Base-by-base conservation (phyloP, 345 rosid species). In the Euphorbia lathyris region DNA sequence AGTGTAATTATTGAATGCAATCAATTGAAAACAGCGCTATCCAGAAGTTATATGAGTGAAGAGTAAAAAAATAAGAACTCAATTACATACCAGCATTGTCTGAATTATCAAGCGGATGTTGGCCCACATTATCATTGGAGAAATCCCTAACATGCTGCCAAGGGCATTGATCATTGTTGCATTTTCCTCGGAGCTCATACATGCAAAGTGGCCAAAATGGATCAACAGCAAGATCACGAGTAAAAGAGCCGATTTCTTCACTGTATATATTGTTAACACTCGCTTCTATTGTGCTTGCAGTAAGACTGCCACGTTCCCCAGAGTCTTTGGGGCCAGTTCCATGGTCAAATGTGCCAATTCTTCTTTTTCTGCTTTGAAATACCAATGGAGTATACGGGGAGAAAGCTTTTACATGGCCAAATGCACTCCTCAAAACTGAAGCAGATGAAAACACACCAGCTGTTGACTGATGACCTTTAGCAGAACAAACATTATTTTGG, bases 111-210 rank as follows among this genome's bases (percentile, higher is more conserved):
- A 71, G 79, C 68, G 67, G 79, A 76, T 69, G 68, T 73, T 25
- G 78, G 76, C 43, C 57, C 9, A 45, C 72, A 40, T 78, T 83
- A 69, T 71, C 80, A 57, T 65, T 72, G 67, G 87, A 77, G 64
- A 79, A 77, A 71, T 85, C 87, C 76, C 84, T 85, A 57, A 86
- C 74, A 79, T 95, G 99, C 83, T 95, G 99, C 96, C 90, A 92
- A 56, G 92, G 89, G 72, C 99, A 95, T 69, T 86, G 90, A 69
- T 88, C 89, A 81, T 92, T 87, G 75, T 92, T 95, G 87, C 99
- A 95, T 78, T 88, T 92, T 74, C 99, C 99, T 61, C 99, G 88
- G 57, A 95, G 92, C 77, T 95, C 99, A 32, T 83, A 95, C 86
- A 87, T 78, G 83, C 99, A 95, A 29, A 95, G 84, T 13, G 97